Base-by-base conservation (phyloP, 257 asterid genomes). In the Nicotiana paniculata region DNA sequence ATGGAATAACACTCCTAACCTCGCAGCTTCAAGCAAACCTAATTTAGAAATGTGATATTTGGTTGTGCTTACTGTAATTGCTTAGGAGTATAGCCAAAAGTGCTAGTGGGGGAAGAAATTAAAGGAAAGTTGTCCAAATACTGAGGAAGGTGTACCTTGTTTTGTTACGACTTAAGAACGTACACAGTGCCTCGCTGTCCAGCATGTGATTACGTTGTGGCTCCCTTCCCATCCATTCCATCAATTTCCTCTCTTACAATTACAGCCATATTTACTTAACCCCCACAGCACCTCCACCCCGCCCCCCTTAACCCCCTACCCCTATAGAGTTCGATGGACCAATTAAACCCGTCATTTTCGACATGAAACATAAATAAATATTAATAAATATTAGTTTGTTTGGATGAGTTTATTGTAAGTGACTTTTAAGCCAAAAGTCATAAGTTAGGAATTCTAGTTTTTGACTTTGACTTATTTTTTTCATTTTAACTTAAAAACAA, bases 101-200 rank as follows among this genome's bases (percentile, higher is more conserved):
- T 51, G 53, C 24, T 28, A 4, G 64, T 48, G 70, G 81, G 70
- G 81, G 16, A 65, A 35, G 61, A 72, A 83, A 83, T 35, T 17
- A 16, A 16, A 24, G 84, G 86, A 84, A 82, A 90, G 90, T 82
- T 86, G 91, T 86, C 91, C 90, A 90, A 86, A 85, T 82, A 77
- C 74, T 66, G 86, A 85, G 91, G 92, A 89, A 68, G 88, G 26
- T 83, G 92, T 89, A 87, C 82, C 91, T 89, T 59, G 82, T 89
- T 91, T 63, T 84, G 85, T 84, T 82, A 43, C 51, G 51, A 43
- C 51, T 72, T 75, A 84, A 85, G 81, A 84, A 70, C 77, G 86
- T 85, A 83, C 90, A 26, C 86, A 33, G 77, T 80, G 92, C 93
- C 89, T 83, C 77, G 92, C 97, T 93, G 98, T 93, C 92, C 81